Evolutionary conservation across 495 filamentous ascomycete species (phyloP), one percentile per base, ranked within the genome.

Genomic region (Cercophora scortea): DNA sequence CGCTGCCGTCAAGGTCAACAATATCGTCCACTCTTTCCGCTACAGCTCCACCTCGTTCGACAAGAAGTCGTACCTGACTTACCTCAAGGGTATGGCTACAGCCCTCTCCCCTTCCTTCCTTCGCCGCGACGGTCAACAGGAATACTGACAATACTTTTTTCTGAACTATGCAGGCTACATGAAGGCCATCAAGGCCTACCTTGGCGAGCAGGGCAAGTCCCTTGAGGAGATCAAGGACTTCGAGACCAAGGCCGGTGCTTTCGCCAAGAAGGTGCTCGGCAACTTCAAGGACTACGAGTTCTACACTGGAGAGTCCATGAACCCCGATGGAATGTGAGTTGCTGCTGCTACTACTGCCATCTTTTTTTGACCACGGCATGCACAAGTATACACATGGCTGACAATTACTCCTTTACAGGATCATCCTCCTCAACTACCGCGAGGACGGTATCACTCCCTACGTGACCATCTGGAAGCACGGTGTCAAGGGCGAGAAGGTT

Each of bases 241-340:
- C 77, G 87, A 96, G 79, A 78, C 70, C 53, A 79, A 80, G 56
- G 88, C 89, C 44, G 62, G 73, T 52, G 73, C 44, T 17, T 91
- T 82, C 64, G 83, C 82, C 64, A 86, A 87, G 72, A 81, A 87
- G 72, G 89, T 90, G 73, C 81, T 96, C 64, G 74, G 57, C 70
- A 90, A 85, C 72, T 96, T 95, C 79, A 88, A 92, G 74, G 86
- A 98, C 78, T 95, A 83, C 68, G 93, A 97, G 62, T 89, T 96
- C 72, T 88, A 90, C 70, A 86, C 87, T 61, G 92, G 93, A 68
- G 82, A 91, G 78, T 85, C 81, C 56, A 92, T 91, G 88, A 82
- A 95, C 65, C 81, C 84, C 55, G 88, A 95, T 60, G 90, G 87
- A 73, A 97, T 98, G 93, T 76, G 49, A 68, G 73, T 67, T 7